Base-by-base conservation (phyloP, 495 filamentous ascomycete genomes). In the Penicillium paxilli region DNA sequence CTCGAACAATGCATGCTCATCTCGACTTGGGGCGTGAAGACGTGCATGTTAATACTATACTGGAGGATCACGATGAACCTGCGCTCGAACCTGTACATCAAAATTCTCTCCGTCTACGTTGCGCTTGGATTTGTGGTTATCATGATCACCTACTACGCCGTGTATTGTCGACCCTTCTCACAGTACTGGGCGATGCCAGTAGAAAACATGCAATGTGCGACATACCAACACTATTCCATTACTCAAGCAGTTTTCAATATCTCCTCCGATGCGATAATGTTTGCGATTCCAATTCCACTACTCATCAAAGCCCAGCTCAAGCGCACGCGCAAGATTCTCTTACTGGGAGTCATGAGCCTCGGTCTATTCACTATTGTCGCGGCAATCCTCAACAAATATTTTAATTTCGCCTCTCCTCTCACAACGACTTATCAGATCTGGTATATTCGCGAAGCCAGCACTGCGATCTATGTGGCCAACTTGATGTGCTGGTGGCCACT, bases 201-300 rank as follows among this genome's bases (percentile, higher is more conserved):
- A 25, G 17, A 60, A 8, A 56, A 72, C 44, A 57, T 69, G 61
- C 67, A 71, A 21, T 73, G 65, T 54, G 63, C 63, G 19, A 76
- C 70, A 22, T 69, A 64, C 47, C 58, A 66, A 53, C 60, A 81
- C 56, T 84, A 87, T 62, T 77, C 85, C 0, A 87, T 88, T 52
- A 84, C 78, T 5, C 83, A 85, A 52, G 81, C 84, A 17, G 83
- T 84, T 14, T 82, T 87, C 71, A 87, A 88, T 56, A 80, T 88
- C 51, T 80, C 82, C 7, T 87, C 84, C 1, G 85, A 89, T 52
- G 51, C 80, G 14, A 67, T 80, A 45, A 87, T 87, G 75, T 76
- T 88, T 28, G 71, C 67, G 45, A 80, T 88, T 23, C 83, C 81
- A 2, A 70, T 88, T 12, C 83, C 83, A 0, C 71, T 87, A 19